Conservation (phyloP, 179 eudicot genomes). For the Silene vulgaris region DNA sequence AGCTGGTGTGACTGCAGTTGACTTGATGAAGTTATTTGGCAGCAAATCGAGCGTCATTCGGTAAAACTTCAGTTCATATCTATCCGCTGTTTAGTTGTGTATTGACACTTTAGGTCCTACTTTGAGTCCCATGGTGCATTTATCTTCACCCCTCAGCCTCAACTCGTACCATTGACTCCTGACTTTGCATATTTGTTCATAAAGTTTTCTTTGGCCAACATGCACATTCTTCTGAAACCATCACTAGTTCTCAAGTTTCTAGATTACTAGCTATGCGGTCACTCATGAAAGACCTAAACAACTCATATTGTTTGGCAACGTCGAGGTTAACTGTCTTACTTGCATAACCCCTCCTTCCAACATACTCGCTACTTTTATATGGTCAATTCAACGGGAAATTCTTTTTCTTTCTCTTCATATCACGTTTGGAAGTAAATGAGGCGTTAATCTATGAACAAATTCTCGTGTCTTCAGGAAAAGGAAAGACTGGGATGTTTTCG, state of each 20-base stretch:
- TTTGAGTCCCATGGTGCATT: neutral
- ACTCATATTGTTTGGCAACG: neutral
- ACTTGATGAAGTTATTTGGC: slow-evolving; percentile 79
- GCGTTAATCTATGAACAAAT: slow-evolving; percentile 1
- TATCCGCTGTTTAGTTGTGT: neutral
- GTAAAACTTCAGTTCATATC: slow-evolving; percentile 30
- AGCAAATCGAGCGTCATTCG: slow-evolving; percentile 75
- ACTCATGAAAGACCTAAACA: neutral
- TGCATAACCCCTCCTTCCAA: neutral
- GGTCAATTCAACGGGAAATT: no score
- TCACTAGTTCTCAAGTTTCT: neutral
- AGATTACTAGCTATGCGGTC: neutral
- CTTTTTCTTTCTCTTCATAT: no score
- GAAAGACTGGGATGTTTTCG: slow-evolving; percentile 88
- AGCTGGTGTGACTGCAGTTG: slow-evolving; percentile 66
- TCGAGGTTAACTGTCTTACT: neutral
- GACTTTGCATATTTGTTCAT: slow-evolving; percentile 4
- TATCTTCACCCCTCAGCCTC: neutral
- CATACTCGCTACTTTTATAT: no score
- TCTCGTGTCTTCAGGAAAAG: slow-evolving; percentile 53
- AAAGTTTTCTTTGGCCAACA: neutral
- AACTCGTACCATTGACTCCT: neutral
- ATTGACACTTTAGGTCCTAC: neutral
- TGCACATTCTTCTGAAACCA: neutral
- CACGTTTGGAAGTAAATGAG: neutral